Conservation (phyloP, 768 basidiomycete species). For the Lentinula raphanica region DNA sequence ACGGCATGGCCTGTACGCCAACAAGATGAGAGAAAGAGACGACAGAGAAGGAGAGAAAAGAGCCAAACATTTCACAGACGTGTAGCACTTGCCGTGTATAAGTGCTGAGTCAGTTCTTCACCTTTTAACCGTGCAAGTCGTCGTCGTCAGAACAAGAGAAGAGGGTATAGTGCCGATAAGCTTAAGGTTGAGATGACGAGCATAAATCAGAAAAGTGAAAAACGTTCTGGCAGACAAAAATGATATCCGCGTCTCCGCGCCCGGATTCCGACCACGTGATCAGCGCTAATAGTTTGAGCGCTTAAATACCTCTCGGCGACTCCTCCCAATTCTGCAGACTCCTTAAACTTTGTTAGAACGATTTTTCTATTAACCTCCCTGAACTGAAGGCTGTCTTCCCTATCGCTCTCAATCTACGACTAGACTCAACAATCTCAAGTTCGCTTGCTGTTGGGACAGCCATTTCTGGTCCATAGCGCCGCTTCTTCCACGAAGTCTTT, state of each 20-base stretch:
- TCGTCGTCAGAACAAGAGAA: background rate
- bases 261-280: no score
- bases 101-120: background rate
- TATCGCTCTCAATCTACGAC: no score
- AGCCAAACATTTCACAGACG: background rate
- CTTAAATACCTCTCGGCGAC: no score
- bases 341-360: no score
- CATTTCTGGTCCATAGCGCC: background rate
- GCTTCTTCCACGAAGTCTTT: background rate
- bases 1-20: background rate
- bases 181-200: background rate
- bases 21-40: background rate
- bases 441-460: no score
- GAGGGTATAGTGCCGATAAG: background rate
- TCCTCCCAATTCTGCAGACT: no score
- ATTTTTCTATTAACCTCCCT: no score
- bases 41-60: background rate
- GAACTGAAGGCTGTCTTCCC: no score
- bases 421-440: no score
- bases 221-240: background rate
- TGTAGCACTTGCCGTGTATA: background rate
- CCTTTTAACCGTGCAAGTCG: background rate
- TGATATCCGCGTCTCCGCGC: no score
- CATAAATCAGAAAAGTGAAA: background rate
- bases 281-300: no score